Base-by-base conservation (phyloP, 1,139 yeast species). In the Petasospora fabianii region DNA sequence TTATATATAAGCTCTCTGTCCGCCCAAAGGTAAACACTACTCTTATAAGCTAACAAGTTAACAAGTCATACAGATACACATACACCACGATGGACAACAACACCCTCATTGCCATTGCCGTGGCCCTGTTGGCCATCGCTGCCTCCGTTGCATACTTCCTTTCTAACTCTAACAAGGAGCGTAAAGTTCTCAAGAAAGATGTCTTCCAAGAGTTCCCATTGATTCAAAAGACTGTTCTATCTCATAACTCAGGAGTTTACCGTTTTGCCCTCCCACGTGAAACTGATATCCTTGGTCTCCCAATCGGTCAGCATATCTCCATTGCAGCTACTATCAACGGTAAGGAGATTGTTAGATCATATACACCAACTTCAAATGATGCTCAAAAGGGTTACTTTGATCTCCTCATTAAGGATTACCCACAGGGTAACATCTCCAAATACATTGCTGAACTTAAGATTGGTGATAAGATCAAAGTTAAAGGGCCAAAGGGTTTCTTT, bases 401-500 rank as follows among this genome's bases (percentile, higher is more conserved):
- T 60, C 69, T 92, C 51, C 72, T 92, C 61, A 84, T 92, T 62
- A 92, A 92, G 69, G 79, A 94, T n/a, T 92, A 92, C 64, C 94
- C 87, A 44, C 73, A 80, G 51, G 98, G 98, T 51, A 87, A 85
- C 64, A 80, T 92, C 51, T 85, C 97, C 35, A 80, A 77, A 59
- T 71, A 76, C 59, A 77, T 92, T 41, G 84, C 83, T 36, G 72
- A 75, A 51, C 74, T 88, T 52, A 66, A 75, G 47, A 63, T 83
- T 35, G 94, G 92, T 43, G 87, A 84, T 47, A 62, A 71, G 21
- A 80, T 86, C 51, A 75, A 74, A 46, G 84, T 85, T 28, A 77
- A 88, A 57, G 98, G 98, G 21, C 98, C 98, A 55, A 87, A 87
- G 67, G 98, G 98, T 7, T 80, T 81, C 55, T 90, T 87, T 72